Evolutionary conservation across 345 rosid species (phyloP).

Genomic region (Geranium rotundifolium): DNA sequence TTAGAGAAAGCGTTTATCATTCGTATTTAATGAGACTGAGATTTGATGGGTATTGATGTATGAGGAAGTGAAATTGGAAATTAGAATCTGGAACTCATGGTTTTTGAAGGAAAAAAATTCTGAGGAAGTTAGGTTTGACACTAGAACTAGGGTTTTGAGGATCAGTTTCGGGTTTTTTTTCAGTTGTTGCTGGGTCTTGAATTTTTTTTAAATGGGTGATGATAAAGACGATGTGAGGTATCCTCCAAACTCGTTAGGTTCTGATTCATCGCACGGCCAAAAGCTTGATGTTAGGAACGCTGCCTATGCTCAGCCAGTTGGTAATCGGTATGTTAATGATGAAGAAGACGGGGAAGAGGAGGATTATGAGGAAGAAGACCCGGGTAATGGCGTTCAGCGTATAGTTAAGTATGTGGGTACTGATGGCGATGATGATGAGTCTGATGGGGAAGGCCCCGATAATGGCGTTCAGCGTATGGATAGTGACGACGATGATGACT

Average conservation of each 20-base stretch:
- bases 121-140: neutral
- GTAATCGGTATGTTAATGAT: slow-evolving; percentile 22
- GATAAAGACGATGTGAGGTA: slow-evolving; percentile 65
- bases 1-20: neutral
- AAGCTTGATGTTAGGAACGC: slow-evolving; percentile 41
- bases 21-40: neutral
- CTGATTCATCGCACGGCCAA: slow-evolving; percentile 37
- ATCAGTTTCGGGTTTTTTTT: too few species aligned
- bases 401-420: slow-evolving; percentile 24
- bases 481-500: slow-evolving; percentile 25
- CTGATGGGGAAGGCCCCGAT: slow-evolving; percentile 19
- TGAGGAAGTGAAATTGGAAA: neutral
- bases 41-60: neutral
- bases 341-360: slow-evolving; percentile 34
- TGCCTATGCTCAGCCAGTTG: slow-evolving; percentile 22
- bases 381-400: slow-evolving; percentile 27
- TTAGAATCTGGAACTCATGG: too few species aligned
- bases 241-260: slow-evolving; percentile 41
- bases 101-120: too few species aligned
- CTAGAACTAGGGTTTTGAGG: too few species aligned
- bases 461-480: slow-evolving; percentile 27
- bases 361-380: slow-evolving; percentile 22
- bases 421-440: slow-evolving; percentile 18
- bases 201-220: slow-evolving; percentile 50
- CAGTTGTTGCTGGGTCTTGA: neutral